A percentile compares a stretch with the other conserved stretches of the same genome.
These are phyloP conservation scores for Ogataea henricii DNA, from an alignment of 805 yeast species.

Conservation along the genomic window DNA sequence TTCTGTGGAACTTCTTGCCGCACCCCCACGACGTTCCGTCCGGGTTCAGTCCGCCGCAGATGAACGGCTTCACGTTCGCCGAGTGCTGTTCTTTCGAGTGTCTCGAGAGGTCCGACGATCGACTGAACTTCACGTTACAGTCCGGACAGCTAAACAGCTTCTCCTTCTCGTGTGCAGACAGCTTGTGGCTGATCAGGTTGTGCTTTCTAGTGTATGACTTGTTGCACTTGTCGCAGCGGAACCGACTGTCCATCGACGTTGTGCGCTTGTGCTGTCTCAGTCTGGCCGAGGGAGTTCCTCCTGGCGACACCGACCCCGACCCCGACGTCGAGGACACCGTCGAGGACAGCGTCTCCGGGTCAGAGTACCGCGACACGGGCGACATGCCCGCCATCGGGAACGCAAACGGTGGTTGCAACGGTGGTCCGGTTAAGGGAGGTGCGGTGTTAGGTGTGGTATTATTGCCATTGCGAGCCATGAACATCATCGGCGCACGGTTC, in stretches of 20 bases:
- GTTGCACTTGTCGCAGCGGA: slow-evolving; percentile 28
- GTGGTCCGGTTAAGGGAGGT: background rate
- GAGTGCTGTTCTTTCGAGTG: slow-evolving; percentile 29
- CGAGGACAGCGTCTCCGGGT: slow-evolving; percentile 1
- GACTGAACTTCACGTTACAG: slow-evolving; percentile 22
- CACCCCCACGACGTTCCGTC: slow-evolving; percentile 30
- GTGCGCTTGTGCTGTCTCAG: background rate
- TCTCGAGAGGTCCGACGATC: slow-evolving; percentile 27
- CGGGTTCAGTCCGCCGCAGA: slow-evolving; percentile 25
- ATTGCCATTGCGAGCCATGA: background rate
- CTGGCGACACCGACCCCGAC: background rate
- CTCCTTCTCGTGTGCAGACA: slow-evolving; percentile 29
- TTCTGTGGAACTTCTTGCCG: slow-evolving; percentile 27
- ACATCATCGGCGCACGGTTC: slow-evolving; percentile 1
- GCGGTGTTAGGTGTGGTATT: background rate
- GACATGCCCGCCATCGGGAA: background rate
- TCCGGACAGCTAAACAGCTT: slow-evolving; percentile 27
- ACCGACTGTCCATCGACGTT: slow-evolving; percentile 14
- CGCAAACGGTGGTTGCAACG: background rate
- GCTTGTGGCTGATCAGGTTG: slow-evolving; percentile 30
- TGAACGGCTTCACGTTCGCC: slow-evolving; percentile 22
- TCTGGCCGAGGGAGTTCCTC: background rate
- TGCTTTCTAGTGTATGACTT: slow-evolving; percentile 33
- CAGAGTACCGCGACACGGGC: background rate
- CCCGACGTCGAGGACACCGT: background rate